Base-by-base conservation (phyloP, 768 basidiomycete genomes). In the Nidula microcarpa region DNA sequence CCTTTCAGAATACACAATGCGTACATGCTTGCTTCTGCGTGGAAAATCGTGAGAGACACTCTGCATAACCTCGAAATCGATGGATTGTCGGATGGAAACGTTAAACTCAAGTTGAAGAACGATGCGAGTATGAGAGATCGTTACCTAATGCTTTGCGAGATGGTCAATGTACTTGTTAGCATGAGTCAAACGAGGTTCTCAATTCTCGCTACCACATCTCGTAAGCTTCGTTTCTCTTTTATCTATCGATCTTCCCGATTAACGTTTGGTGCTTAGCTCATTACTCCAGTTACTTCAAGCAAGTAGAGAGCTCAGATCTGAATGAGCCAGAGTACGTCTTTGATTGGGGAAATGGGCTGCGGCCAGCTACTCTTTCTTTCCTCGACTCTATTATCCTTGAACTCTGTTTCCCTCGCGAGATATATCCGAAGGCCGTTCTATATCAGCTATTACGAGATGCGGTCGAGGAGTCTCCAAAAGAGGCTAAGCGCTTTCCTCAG, bases 321-420 rank as follows among this genome's bases (percentile, higher is more conserved):
- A 74, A 74, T 13, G 78, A 82, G 34, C 67, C 74, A 10, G 82
- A 82, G 56, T 74, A 84, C 43, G 70, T 78, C 9, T 92, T 94
- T 64, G 85, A 89, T 59, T 85, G 81, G 81, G 51, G 51, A 23
- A 69, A 56, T 6, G 77, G 77, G 49, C 67, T 89, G 55, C 81
- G 82, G 58, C 74, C 75, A 33, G 85, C 85, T 17, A 82, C 87
- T 59, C 77, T 78, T 59, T 93, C 91, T 3, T 91, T 91, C 69
- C 67, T 92, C 47, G 91, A 92, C 66, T 90, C 89, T 0, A 87
- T 92, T 53, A 80, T 94, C 55, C 80, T 93, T 54, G 91, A 94
- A 63, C 68, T 94, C 5, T 89, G 86, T 60, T 85, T 93, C 57
- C 91, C 91, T 5, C 71, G 74, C 46, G 84, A 84, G 2, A 73